Evolutionary conservation across 768 basidiomycete genomes (phyloP).

Genomic region (Lactifluus rugatus): DNA sequence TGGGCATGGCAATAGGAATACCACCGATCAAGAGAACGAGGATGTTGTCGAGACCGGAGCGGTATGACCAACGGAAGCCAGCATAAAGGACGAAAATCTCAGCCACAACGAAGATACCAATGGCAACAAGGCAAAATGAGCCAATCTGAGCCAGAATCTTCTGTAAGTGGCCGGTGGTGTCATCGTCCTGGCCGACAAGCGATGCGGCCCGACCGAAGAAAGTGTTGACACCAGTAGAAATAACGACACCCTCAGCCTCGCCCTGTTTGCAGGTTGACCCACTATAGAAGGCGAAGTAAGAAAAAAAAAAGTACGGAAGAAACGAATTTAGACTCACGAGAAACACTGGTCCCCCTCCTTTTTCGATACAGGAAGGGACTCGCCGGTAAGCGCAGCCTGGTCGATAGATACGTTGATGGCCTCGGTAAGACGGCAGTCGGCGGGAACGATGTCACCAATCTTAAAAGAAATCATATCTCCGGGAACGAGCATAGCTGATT

Average conservation of each 20-base stretch:
- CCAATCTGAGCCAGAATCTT: conserved; percentile 98
- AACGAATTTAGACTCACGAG: conserved; percentile 78
- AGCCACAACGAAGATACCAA: conserved; percentile 90
- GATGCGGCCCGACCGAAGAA: conserved; percentile 99
- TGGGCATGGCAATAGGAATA: conserved; percentile 99
- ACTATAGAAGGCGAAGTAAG: conserved; percentile 30
- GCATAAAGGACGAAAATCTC: conserved; percentile 94
- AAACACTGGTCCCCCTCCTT: conserved; percentile 95
- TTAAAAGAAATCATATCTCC: conserved; percentile 98
- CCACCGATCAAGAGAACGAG: conserved; percentile 98
- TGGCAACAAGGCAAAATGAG: conserved; percentile 92
- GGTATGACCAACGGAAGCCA: conserved; percentile 83
- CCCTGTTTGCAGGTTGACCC: conserved; percentile 99
- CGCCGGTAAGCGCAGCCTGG: conserved; percentile 95
- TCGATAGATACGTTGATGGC: conserved; percentile 97
- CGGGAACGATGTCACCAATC: conserved; percentile 97
- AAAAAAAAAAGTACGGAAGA: conserved; percentile 6
- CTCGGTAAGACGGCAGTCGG: conserved; percentile 94
- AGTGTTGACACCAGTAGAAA: conserved; percentile 94
- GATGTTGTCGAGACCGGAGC: conserved; percentile 93
- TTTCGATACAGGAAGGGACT: conserved; percentile 89
- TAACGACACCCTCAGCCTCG: conserved; percentile 97
- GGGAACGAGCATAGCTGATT: conserved; percentile 82
- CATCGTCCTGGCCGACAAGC: conserved; percentile 94
- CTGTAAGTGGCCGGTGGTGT: conserved; percentile 96